These are phyloP conservation scores for Podaxis mareebaensis DNA, from an alignment of 768 basidiomycete genomes.

Conservation along the genomic window DNA sequence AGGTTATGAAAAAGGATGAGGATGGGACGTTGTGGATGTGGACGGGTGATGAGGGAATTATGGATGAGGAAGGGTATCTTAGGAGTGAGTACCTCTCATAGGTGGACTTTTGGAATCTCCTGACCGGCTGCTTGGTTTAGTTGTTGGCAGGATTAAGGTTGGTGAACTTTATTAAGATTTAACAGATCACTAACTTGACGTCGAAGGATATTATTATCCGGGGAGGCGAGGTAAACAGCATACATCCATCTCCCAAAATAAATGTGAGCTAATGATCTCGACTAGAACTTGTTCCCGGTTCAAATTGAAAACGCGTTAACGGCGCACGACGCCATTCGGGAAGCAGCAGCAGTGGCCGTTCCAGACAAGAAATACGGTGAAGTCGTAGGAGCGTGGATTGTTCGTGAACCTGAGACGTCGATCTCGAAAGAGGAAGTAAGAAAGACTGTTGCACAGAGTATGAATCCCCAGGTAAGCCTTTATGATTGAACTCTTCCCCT, in stretches of 20 bases:
- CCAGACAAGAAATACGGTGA: conserved; percentile 72
- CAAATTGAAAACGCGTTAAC: conserved; percentile 80
- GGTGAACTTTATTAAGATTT: conserved; percentile 11
- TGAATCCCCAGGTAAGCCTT: conserved; percentile 76
- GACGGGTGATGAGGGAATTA: conserved; percentile 78
- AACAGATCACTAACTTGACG: background rate
- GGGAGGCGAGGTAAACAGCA: conserved; percentile 66
- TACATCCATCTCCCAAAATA: background rate
- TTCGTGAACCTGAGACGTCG: conserved; percentile 42
- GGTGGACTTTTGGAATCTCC: background rate
- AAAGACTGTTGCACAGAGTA: conserved; percentile 48
- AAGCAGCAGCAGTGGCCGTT: conserved; percentile 75
- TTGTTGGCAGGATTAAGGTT: conserved; percentile 80
- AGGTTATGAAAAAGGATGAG: conserved; percentile 56
- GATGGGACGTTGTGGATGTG: conserved; percentile 75
- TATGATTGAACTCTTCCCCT: conserved; percentile 6
- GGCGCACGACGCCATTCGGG: conserved; percentile 54
- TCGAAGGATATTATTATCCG: conserved; percentile 80
- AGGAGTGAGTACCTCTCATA: conserved; percentile 45
- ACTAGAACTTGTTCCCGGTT: conserved; percentile 78
- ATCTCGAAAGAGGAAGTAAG: conserved; percentile 56
- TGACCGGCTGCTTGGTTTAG: conserved; percentile 33
- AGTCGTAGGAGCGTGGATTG: conserved; percentile 80
- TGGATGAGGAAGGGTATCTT: conserved; percentile 83
- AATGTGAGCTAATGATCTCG: conserved; percentile 2